Conservation (phyloP, 164 flowering plant genomes). For the Umbellularia californica region DNA sequence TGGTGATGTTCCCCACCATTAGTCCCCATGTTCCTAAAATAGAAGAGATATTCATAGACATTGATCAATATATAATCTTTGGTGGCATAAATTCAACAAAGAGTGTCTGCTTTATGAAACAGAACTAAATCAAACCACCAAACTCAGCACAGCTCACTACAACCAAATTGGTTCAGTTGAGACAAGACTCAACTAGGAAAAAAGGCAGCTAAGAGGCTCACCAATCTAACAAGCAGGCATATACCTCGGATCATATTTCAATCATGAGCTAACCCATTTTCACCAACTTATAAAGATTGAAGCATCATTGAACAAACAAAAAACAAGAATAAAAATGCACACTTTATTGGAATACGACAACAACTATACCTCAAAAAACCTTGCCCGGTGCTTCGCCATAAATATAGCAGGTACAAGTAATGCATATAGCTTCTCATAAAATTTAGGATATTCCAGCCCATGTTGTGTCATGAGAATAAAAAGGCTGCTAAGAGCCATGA, state of each 20-base stretch:
- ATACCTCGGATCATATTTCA: background rate
- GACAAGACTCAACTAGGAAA: background rate
- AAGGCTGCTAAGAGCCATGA: constrained; percentile 94
- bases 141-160: background rate
- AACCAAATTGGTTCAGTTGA: background rate
- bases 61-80: background rate
- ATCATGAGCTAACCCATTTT: background rate
- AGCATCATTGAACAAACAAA: background rate
- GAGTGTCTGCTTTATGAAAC: background rate
- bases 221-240: background rate
- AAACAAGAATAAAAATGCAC: background rate
- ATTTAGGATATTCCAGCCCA: constrained; percentile 89
- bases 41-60: background rate
- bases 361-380: constrained; percentile 67
- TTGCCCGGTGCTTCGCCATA: constrained; percentile 84
- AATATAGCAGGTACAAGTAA: constrained; percentile 76
- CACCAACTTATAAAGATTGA: background rate
- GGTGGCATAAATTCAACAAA: background rate
- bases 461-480: constrained; percentile 85
- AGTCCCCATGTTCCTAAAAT: background rate
- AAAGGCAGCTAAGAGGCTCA: background rate
- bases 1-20: no score
- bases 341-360: background rate
- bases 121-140: background rate
- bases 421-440: constrained; percentile 87